Percentiles rank a stretch among this genome's conserved stretches.
Conservation (phyloP, 768 basidiomycete species). For the Tremella yokohamensis region DNA sequence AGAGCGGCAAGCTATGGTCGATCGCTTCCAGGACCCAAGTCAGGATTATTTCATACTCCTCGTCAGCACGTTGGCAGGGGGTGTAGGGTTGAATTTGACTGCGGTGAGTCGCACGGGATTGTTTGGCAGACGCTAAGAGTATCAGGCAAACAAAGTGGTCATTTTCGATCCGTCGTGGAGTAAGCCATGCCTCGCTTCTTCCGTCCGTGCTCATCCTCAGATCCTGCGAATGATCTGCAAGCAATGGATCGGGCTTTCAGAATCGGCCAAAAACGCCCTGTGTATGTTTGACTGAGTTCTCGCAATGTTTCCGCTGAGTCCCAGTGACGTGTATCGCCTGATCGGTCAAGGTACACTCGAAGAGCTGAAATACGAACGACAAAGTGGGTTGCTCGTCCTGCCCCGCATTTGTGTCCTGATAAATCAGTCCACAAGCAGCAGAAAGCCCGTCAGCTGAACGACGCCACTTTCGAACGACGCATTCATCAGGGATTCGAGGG, state of each 20-base stretch:
- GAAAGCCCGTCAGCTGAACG: constrained; percentile 38
- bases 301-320: neutral
- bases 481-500: constrained; percentile 44
- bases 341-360: constrained; percentile 48
- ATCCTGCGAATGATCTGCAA: constrained; percentile 88
- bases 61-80: constrained; percentile 87
- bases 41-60: constrained; percentile 73
- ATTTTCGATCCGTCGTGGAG: constrained; percentile 97
- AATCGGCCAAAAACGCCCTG: constrained; percentile 49
- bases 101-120: constrained; percentile 54
- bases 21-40: constrained; percentile 68
- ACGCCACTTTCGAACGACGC: constrained; percentile 44
- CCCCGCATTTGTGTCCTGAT: neutral
- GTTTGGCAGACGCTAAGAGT: neutral
- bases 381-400: constrained; percentile 28
- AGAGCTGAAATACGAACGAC: constrained; percentile 48
- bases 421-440: constrained; percentile 39
- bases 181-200: constrained; percentile 52
- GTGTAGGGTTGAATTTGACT: constrained; percentile 83
- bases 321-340: constrained; percentile 47
- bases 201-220: constrained; percentile 52
- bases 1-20: constrained; percentile 80
- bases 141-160: constrained; percentile 76
- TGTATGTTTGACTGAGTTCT: constrained; percentile 19
- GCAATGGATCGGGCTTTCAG: constrained; percentile 52